Conservation (phyloP, 805 yeast genomes). For the Candida arabinofermentans region DNA sequence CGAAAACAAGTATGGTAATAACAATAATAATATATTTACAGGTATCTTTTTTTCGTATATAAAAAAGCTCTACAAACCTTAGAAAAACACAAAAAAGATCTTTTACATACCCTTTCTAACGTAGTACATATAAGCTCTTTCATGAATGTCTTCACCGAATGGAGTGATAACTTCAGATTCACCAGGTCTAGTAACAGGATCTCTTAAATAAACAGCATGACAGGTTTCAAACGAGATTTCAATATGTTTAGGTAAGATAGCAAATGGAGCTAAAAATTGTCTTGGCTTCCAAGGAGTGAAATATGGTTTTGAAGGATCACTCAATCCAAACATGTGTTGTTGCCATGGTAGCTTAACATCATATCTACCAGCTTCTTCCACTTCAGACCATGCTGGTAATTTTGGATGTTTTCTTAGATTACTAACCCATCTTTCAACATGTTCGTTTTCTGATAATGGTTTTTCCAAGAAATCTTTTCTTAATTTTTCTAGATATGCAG, state of each 20-base stretch:
- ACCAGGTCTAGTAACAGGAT: slow-evolving; percentile 96
- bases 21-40: slow-evolving; percentile 8
- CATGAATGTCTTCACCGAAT: slow-evolving; percentile 74
- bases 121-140: slow-evolving; percentile 94
- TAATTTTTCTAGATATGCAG: slow-evolving; percentile 29
- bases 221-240: slow-evolving; percentile 89
- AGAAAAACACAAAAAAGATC: slow-evolving; percentile 1
- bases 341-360: slow-evolving; percentile 79
- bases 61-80: background rate
- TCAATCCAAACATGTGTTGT: slow-evolving; percentile 71
- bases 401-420: slow-evolving; percentile 39
- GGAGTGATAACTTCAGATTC: slow-evolving; percentile 95
- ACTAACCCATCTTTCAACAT: slow-evolving; percentile 43
- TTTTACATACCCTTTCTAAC: slow-evolving; percentile 61
- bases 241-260: slow-evolving; percentile 86
- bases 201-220: slow-evolving; percentile 94
- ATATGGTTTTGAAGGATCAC: slow-evolving; percentile 71
- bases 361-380: slow-evolving; percentile 29
- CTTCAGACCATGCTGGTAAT: slow-evolving; percentile 32
- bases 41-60: slow-evolving; percentile 4
- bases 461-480: slow-evolving; percentile 24
- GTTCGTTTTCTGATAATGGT: slow-evolving; percentile 26
- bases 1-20: no score
- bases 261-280: slow-evolving; percentile 88
- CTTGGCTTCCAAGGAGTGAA: slow-evolving; percentile 98